Conservation (phyloP, 148 eudicot species). For the Chenopodium suecicum region DNA sequence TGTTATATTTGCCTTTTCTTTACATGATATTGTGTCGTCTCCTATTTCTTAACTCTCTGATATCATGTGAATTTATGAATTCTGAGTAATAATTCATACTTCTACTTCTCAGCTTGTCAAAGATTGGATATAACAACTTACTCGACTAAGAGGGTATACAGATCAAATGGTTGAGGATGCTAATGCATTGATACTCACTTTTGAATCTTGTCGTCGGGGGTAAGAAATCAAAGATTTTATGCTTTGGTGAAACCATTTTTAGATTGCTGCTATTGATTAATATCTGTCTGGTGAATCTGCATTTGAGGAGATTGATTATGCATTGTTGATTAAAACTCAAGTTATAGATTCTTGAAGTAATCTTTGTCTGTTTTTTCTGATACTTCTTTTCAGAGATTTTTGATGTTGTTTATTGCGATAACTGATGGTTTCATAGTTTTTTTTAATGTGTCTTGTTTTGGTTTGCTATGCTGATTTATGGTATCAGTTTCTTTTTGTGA, state of each 20-base stretch:
- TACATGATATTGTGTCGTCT: not conserved
- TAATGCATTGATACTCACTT: constrained; percentile 82
- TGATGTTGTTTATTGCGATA: too few species aligned
- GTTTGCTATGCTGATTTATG: too few species aligned
- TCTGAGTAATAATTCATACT: not conserved
- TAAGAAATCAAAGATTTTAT: constrained; percentile 28
- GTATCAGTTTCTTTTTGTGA: too few species aligned
- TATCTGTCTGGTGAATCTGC: not conserved
- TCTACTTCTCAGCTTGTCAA: constrained; percentile 55
- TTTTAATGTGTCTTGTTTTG: not conserved
- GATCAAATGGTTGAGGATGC: constrained; percentile 90
- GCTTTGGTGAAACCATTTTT: not conserved
- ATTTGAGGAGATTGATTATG: too few species aligned
- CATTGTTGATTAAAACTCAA: too few species aligned
- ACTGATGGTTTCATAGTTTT: not conserved
- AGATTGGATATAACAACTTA: constrained; percentile 88
- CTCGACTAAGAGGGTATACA: constrained; percentile 74
- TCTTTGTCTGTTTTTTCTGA: too few species aligned
- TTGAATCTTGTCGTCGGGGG: constrained; percentile 90
- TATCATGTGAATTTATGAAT: not conserved
- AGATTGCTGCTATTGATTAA: not conserved
- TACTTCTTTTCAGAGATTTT: too few species aligned
- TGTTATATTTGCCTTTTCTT: not conserved
- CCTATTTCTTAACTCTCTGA: not conserved
- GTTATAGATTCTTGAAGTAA: too few species aligned